phyloP scores from a whole-genome alignment of 495 filamentous ascomycete genomes.

The Immersiella caudata region DNA sequence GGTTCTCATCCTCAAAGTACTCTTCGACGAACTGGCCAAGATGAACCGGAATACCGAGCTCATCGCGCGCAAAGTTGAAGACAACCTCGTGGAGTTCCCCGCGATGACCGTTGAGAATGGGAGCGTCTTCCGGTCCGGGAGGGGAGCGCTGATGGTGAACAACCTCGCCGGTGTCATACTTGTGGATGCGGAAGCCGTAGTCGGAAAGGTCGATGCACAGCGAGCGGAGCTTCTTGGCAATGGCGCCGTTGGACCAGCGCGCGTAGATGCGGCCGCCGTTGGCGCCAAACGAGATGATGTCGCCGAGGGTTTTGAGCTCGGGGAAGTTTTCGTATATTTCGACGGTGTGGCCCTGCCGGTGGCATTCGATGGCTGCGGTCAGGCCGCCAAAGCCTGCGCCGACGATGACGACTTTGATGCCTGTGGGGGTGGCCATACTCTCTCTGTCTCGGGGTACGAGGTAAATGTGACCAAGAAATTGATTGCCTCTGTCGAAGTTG shows the following conservation, averaged over 20 bases:
- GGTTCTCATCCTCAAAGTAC: constrained; percentile 59
- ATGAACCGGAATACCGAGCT: constrained; percentile 58
- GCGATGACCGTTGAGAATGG: constrained; percentile 63
- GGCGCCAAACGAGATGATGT: constrained; percentile 66
- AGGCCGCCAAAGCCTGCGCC: constrained; percentile 64
- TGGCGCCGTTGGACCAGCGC: constrained; percentile 53
- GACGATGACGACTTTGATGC: constrained; percentile 60
- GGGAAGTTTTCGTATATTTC: constrained; percentile 62
- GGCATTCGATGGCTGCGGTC: constrained; percentile 64
- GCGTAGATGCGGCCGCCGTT: constrained; percentile 61
- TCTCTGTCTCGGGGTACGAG: too few relatives aligned
- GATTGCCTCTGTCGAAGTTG: too few relatives aligned
- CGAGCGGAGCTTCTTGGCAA: constrained; percentile 50
- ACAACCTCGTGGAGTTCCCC: constrained; percentile 62
- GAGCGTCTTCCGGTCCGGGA: constrained; percentile 49
- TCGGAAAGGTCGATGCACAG: constrained; percentile 54
- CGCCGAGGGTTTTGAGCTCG: constrained; percentile 60
- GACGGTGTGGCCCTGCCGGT: constrained; percentile 62
- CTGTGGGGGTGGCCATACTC: constrained; percentile 45
- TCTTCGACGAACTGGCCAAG: constrained; percentile 54
- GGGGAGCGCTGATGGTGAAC: constrained; percentile 57
- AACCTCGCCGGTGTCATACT: constrained; percentile 63
- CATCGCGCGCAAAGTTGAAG: constrained; percentile 59
- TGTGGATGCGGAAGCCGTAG: constrained; percentile 63
- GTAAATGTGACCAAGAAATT: too few relatives aligned